phyloP scores from a whole-genome alignment of 1,284 basidiomycete genomes.

The Melampsora occidentalis region DNA sequence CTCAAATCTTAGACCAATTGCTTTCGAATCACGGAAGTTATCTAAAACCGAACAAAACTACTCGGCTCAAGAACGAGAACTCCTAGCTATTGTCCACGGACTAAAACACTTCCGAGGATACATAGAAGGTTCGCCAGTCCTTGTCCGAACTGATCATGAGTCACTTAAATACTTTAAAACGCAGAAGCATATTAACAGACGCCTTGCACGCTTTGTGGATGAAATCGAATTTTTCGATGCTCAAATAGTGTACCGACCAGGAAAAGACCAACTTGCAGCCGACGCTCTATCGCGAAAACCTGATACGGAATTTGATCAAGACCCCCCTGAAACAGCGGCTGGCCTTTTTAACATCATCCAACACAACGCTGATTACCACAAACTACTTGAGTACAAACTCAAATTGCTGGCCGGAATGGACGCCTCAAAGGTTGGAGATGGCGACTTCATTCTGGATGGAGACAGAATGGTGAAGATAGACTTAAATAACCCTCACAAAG shows the following conservation, averaged over 20 bases:
- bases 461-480: no score
- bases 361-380: neutral
- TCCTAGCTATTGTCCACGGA: slow-evolving; percentile 7
- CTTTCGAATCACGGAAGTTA: slow-evolving; percentile 20
- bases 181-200: neutral
- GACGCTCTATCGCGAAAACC: neutral
- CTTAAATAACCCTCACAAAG: no score
- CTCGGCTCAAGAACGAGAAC: slow-evolving; percentile 12
- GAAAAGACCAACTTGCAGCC: slow-evolving; percentile 10
- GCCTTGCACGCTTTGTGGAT: slow-evolving; percentile 4
- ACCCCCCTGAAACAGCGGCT: neutral
- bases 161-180: slow-evolving; percentile 20
- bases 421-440: no score
- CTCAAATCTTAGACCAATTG: neutral
- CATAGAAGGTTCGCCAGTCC: slow-evolving; percentile 1
- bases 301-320: neutral
- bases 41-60: slow-evolving; percentile 21
- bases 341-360: neutral
- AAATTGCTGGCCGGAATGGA: neutral
- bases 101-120: slow-evolving; percentile 20
- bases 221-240: slow-evolving; percentile 12
- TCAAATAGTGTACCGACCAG: neutral
- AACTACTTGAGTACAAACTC: neutral
- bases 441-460: no score
- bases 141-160: slow-evolving; percentile 1